Base-by-base conservation (phyloP, 2,329 filamentous ascomycete species). In the Alternaria longipes region DNA sequence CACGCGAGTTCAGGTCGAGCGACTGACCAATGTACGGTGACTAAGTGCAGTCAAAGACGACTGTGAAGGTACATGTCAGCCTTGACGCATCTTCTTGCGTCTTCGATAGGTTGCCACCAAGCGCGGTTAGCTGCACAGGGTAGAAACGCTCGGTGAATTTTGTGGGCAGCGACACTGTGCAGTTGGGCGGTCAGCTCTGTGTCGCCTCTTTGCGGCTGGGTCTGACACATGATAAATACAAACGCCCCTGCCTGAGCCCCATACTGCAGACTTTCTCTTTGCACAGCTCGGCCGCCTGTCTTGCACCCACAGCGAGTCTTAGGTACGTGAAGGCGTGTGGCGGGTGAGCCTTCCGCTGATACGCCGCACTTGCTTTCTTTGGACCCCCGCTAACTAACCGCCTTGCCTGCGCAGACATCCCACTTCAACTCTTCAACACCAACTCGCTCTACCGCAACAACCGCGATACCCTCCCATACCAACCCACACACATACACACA, bases 301-400 rank as follows among this genome's bases (percentile, higher is more conserved):
- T 36, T 41, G 47, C 54, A 59, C 49, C 16, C 50, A 53, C 26
- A 40, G 18, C 58, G 34, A 61, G 59, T 56, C 62, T 57, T 59
- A 65, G 65, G 70, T 74, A 68, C 38, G 70, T 73, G 50, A 52
- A 53, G 46, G 45, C n/a, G 44, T 49, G 64, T 64, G 64, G 64
- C 64, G 64, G 66, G 66, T 66, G 68, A 62, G 66, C 64, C 46
- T 75, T 70, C 73, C 70, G 69, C 72, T 74, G 70, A 77, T 69
- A 75, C 74, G 75, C 74, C 69, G 70, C 72, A 72, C 67, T 68
- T 72, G 65, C 66, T 68, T 71, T 72, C 67, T 67, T 73, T 70
- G 55, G 67, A 68, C 64, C 59, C 65, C 54, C 54, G 54, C 68
- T 69, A 69, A 72, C 75, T 76, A 76, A 76, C 70, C 63, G 67